Evolutionary conservation across 192 early-diverging fungal species (phyloP).

Genomic region (Gamsiella multidivaricata): DNA sequence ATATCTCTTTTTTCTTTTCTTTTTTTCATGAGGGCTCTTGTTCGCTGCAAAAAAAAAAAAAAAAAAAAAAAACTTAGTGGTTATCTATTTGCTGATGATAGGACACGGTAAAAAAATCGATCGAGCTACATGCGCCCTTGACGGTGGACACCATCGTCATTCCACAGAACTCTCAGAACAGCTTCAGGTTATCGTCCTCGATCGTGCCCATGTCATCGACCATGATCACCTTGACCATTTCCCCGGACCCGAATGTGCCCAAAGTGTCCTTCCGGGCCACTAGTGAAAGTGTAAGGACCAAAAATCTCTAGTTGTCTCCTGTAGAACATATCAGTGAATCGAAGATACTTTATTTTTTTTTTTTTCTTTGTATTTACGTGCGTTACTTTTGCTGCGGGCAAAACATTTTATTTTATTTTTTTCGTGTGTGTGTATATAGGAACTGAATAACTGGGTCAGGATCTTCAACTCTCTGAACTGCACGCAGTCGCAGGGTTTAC

Average conservation of each 20-base stretch:
- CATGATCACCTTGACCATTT: conserved; percentile 19
- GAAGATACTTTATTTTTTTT: neutral
- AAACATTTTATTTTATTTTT: neutral
- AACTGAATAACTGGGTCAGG: conserved; percentile 36
- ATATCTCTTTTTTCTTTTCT: neutral
- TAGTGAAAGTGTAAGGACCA: conserved; percentile 37
- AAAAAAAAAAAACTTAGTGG: too few species aligned
- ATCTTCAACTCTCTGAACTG: conserved; percentile 40
- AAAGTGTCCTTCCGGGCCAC: conserved; percentile 33
- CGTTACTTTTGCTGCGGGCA: neutral
- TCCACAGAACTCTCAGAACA: conserved; percentile 16
- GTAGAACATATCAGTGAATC: too few species aligned
- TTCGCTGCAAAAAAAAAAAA: too few species aligned
- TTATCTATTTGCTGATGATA: neutral
- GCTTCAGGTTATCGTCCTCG: conserved; percentile 9
- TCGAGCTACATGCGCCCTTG: conserved; percentile 17
- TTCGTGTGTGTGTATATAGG: conserved; percentile 9
- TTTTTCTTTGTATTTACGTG: neutral
- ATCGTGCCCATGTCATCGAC: conserved; percentile 10
- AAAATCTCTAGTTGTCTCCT: too few species aligned
- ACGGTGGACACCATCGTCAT: neutral
- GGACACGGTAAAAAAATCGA: conserved; percentile 28
- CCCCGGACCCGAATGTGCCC: conserved; percentile 13
- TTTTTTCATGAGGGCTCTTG: neutral
- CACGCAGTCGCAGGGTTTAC: neutral